Evolutionary conservation across 768 basidiomycete genomes (phyloP), one percentile per base, ranked within the genome.

Genomic region (Myochromella boudieri): DNA sequence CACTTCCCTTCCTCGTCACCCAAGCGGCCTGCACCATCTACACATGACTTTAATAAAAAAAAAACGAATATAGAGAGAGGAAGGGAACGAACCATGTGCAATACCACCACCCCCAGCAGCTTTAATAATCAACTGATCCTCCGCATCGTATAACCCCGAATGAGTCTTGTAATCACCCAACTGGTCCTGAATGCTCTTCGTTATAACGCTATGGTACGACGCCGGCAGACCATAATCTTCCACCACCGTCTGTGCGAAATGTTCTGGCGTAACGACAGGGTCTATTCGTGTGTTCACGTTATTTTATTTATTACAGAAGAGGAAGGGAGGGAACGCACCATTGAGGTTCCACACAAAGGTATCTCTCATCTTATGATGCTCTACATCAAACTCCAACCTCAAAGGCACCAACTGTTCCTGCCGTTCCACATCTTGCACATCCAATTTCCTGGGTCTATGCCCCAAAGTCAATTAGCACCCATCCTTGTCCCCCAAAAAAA

Each of bases 281-380:
- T 98, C 95, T 97, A 52, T 4, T 25, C 14, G 25, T 6, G 14
- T 11, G 26, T 15, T 37, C 14, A 36, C 18, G 37, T 37, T 15
- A 29, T 45, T 18, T 27, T 25, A 5, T 11, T 7, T 3, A 4
- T n/a, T 21, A 33, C 42, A 24, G 22, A 12, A 9, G 26, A 21
- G 39, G 17, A 29, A 36, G 37, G 37, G 39, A n/a, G 22, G 18
- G 37, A n/a, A 70, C 81, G n/a, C 46, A 97, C 95, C 95, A 54
- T 88, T 87, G 36, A 95, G 67, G 60, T 99, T 97, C 97, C 95
- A 99, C 36, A 97, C 80, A 68, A 98, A 97, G 0, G 95, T 93
- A 62, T 99, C 97, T 21, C 93, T 82, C 75, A 97, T 85, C 68
- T 87, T 90, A 61, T 90, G 85, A 59, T 91, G 88, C 46, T 97